Evolutionary conservation across 352 stramenopile species (phyloP), one percentile per base, ranked within the genome.

Genomic region (Globisporangium paroecandrum): DNA sequence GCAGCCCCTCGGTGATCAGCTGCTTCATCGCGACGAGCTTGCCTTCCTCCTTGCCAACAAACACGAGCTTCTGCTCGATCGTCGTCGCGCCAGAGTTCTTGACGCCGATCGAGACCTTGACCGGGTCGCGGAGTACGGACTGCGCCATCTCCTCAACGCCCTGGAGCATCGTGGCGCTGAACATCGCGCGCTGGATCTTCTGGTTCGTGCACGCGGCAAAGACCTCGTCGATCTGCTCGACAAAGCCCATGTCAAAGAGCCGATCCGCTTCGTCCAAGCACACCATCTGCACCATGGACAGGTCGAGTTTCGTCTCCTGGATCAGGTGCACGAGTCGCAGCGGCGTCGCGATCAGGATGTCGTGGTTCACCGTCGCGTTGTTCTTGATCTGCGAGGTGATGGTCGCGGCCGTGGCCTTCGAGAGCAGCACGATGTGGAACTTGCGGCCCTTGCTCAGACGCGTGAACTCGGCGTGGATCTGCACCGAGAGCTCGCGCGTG

Each of bases 231-330:
- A 99, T 97, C 78, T 99, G 98, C 65, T 94, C 83, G 24, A 99
- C 77, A 71, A 99, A 98, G 41, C 89, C 92, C 78, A 97, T 86
- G 64, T 99, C 98, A 47, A 99, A 96, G 8, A 99, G 79, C 69
- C 97, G 94, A 79, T 99, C 98, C 13, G 96, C 97, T 83, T 99
- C 98, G 78, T 99, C 98, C 18, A 99, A 76, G 51, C 98, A 97
- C 12, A 99, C 82, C 59, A 99, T 89, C 67, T 98, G 82, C 67
- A 98, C 90, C 41, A 76, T 96, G 8, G 78, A 85, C 15, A 90
- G 68, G 58, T 97, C 87, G 8, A 99, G 76, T 58, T 86, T 77
- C 15, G 82, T 74, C 65, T 98, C 81, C 72, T 88, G 86, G 58
- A 98, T 85, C 49, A 98, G 66, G 53, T 91, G 89, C 49, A 99